Evolutionary conservation across 768 basidiomycete species (phyloP).

Genomic region (Rossbeevera mucosa): DNA sequence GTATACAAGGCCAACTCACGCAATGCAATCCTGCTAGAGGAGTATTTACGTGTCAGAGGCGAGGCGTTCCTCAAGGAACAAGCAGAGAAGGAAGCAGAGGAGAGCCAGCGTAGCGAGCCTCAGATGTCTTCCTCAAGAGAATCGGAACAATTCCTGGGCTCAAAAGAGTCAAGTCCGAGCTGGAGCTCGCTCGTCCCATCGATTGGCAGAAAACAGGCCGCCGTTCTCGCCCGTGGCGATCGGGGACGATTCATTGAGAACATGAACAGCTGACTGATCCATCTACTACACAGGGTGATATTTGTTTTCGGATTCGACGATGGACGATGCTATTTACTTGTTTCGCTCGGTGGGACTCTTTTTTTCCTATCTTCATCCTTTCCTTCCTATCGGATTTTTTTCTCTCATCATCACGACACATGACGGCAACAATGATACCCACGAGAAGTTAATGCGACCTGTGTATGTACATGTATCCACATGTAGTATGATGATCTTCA

Average conservation of each 20-base stretch:
- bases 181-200: constrained; percentile 14
- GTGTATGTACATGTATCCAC: not conserved
- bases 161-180: constrained; percentile 28
- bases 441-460: not conserved
- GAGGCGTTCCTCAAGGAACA: constrained; percentile 60
- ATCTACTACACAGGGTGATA: not conserved
- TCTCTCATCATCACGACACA: not conserved
- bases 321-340: not conserved
- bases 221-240: constrained; percentile 15
- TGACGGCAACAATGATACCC: not conserved
- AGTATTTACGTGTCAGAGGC: constrained; percentile 74
- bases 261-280: not conserved
- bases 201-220: not conserved
- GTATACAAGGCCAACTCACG: constrained; percentile 84
- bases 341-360: not conserved
- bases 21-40: constrained; percentile 83
- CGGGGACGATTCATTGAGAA: not conserved
- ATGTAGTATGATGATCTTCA: not conserved
- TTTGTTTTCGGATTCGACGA: not conserved
- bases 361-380: not conserved
- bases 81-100: constrained; percentile 29
- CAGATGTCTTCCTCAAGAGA: constrained; percentile 30
- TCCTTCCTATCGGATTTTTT: not conserved
- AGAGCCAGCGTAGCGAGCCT: constrained; percentile 7
- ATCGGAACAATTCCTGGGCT: constrained; percentile 45